phyloP scores from a whole-genome alignment of 2,329 filamentous ascomycete genomes.

The Aspergillus fructus region DNA sequence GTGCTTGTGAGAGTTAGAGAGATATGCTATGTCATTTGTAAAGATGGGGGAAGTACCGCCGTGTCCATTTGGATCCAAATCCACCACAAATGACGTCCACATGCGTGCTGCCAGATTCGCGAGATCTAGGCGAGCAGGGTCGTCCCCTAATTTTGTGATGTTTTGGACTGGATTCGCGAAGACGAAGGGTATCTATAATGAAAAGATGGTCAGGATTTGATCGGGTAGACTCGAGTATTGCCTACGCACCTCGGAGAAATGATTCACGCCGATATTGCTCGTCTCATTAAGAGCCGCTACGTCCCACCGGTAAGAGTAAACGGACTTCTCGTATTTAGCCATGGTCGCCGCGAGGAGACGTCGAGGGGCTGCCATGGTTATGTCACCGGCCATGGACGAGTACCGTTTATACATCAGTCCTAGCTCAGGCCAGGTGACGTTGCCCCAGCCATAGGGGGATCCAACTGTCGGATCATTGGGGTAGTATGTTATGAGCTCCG shows the following conservation, averaged over 20 bases:
- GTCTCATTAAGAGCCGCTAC: conserved; percentile 28
- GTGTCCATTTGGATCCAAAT: conserved; percentile 30
- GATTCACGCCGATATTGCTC: conserved; percentile 28
- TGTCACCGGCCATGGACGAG: conserved; percentile 30
- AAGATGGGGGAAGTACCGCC: conserved; percentile 18
- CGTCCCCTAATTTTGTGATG: conserved; percentile 26
- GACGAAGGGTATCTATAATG: conserved; percentile 29
- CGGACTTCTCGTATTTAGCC: conserved; percentile 17
- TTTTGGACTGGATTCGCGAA: conserved; percentile 32
- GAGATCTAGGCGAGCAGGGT: conserved; percentile 25
- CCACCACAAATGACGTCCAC: conserved; percentile 32
- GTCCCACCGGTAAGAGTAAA: conserved; percentile 33
- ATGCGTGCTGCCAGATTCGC: conserved; percentile 31
- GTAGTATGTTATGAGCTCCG: conserved; percentile 50
- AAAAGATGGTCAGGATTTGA: not conserved
- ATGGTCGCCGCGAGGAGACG: conserved; percentile 29
- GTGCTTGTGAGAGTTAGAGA: conserved; percentile 17
- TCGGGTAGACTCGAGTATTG: no score
- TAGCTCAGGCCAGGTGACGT: conserved; percentile 26
- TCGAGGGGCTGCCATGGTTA: conserved; percentile 29
- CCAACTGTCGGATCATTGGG: conserved; percentile 50
- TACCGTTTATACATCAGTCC: conserved; percentile 33
- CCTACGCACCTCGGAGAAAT: conserved; percentile 29
- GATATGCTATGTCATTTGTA: not conserved
- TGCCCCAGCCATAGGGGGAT: conserved; percentile 45